Conservation (phyloP, 805 yeast genomes). For the Teunomyces pallodes region DNA sequence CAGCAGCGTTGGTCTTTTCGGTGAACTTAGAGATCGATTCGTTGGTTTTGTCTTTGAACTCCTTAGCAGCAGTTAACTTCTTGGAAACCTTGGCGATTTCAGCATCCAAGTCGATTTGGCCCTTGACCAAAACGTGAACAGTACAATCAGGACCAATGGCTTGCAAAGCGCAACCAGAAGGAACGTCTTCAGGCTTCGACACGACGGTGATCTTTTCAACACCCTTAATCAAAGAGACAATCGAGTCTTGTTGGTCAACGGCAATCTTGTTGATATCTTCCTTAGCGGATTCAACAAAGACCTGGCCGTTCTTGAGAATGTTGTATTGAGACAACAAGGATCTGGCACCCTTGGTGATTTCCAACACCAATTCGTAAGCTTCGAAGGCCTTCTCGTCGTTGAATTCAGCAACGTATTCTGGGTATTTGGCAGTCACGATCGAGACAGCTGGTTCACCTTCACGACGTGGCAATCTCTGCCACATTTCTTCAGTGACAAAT, state of each 20-base stretch:
- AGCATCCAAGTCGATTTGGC: conserved; percentile 87
- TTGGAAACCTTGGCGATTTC: conserved; percentile 81
- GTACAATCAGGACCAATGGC: conserved; percentile 77
- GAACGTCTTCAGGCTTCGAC: conserved; percentile 52
- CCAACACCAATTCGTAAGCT: conserved; percentile 82
- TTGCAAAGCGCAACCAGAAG: conserved; percentile 86
- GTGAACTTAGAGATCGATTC: conserved; percentile 82
- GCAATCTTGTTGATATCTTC: conserved; percentile 51
- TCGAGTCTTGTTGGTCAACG: conserved; percentile 73
- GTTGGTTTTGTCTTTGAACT: conserved; percentile 58
- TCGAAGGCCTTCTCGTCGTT: conserved; percentile 63
- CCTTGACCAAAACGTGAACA: conserved; percentile 90
- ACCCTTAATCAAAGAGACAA: conserved; percentile 88
- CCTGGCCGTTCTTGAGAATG: conserved; percentile 83
- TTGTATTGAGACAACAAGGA: conserved; percentile 88
- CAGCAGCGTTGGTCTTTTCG: conserved; percentile 78
- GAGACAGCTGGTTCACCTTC: conserved; percentile 65
- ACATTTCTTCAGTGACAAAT: conserved; percentile 93
- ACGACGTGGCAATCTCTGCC: conserved; percentile 97
- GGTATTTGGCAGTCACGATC: conserved; percentile 78
- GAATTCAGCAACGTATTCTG: conserved; percentile 58
- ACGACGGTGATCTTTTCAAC: conserved; percentile 74
- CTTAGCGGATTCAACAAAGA: conserved; percentile 70
- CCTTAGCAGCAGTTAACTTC: conserved; percentile 67
- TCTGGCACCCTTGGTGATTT: conserved; percentile 86